These are phyloP conservation scores for Rutidosis leptorrhynchoides DNA, from an alignment of 129 eudicot genomes.

Conservation along the genomic window DNA sequence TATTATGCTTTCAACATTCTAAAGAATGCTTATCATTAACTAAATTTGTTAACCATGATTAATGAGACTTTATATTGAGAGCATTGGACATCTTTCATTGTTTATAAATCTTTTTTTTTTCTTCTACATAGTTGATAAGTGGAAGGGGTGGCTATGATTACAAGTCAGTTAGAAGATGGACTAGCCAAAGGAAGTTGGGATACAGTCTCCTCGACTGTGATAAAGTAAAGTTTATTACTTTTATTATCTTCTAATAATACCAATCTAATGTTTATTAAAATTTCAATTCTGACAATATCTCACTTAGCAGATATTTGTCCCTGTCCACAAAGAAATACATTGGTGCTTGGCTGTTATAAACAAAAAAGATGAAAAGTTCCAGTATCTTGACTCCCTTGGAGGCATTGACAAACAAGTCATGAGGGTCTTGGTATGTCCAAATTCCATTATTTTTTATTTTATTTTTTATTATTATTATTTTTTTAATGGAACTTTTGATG, in stretches of 20 bases:
- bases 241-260: background rate
- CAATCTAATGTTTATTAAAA: background rate
- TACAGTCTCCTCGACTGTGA: conserved; percentile 82
- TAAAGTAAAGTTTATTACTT: conserved; percentile 44
- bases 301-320: conserved; percentile 74
- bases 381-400: conserved; percentile 89
- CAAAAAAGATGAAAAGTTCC: conserved; percentile 79
- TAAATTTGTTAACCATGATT: no score
- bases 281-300: background rate
- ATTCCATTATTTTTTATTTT: no score
- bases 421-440: conserved; percentile 60
- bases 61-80: no score
- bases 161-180: conserved; percentile 91
- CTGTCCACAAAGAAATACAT: conserved; percentile 74
- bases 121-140: conserved; percentile 48
- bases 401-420: conserved; percentile 63
- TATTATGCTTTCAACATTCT: background rate
- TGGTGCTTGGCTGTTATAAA: conserved; percentile 96
- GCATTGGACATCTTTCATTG: background rate
- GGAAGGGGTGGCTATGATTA: conserved; percentile 74
- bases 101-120: conserved; percentile 2
- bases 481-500: no score
- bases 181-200: conserved; percentile 78
- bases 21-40: conserved; percentile 9
- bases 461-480: no score